Percentiles rank a stretch among this genome's conserved stretches.
Conservation (phyloP, 192 early-diverging fungal genomes). For the Lunasporangiospora selenospora region DNA sequence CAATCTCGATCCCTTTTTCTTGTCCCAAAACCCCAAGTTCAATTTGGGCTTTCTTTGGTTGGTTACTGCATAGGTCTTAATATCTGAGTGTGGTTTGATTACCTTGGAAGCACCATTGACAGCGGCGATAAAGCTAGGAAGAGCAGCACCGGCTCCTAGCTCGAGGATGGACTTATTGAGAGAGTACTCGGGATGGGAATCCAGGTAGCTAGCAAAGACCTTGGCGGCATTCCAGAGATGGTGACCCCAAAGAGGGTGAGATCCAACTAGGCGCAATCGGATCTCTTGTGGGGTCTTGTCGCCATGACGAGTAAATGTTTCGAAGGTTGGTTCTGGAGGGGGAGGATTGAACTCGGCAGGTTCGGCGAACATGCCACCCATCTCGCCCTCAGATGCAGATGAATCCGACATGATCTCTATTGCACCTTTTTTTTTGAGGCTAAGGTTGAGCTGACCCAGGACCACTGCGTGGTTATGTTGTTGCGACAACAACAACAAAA, state of each 20-base stretch:
- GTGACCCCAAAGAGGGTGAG: conserved; percentile 88
- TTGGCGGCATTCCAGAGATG: conserved; percentile 92
- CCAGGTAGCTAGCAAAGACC: conserved; percentile 80
- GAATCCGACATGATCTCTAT: conserved; percentile 27
- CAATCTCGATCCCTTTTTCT: no score
- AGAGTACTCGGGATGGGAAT: conserved; percentile 67
- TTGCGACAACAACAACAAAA: neutral
- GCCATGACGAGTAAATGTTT: conserved; percentile 57
- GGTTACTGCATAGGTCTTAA: no score
- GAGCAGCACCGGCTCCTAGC: conserved; percentile 83
- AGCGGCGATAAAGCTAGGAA: conserved; percentile 77
- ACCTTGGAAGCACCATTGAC: conserved; percentile 76
- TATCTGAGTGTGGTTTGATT: neutral
- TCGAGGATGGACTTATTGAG: conserved; percentile 74
- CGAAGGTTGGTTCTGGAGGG: conserved; percentile 60
- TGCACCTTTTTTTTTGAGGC: neutral
- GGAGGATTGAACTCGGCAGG: conserved; percentile 47
- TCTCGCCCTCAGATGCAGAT: conserved; percentile 40
- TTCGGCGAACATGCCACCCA: conserved; percentile 39
- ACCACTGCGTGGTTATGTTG: neutral
- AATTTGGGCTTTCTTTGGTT: no score
- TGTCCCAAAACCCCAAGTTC: no score
- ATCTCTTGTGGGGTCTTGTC: conserved; percentile 44
- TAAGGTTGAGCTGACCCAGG: neutral
- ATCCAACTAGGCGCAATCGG: conserved; percentile 67